These are phyloP conservation scores for Gymnopilus dilepis DNA, from an alignment of 768 basidiomycete species.

Conservation along the genomic window DNA sequence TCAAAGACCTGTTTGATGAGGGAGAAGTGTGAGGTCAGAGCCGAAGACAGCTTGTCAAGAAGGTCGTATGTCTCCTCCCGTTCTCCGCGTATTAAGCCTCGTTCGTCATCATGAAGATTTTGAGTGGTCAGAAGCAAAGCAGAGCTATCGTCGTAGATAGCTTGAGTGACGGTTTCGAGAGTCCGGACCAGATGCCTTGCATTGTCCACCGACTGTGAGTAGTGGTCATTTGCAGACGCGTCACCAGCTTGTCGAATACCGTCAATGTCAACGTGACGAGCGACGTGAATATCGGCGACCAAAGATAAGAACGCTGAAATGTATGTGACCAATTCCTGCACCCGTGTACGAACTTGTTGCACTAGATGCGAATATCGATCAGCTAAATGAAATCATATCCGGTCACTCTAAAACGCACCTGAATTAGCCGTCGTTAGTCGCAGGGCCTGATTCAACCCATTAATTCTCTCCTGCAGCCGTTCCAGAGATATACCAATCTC, in stretches of 20 bases:
- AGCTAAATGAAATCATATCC: background rate
- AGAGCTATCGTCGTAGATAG: slow-evolving; percentile 74
- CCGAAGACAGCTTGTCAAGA: slow-evolving; percentile 53
- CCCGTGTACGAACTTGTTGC: slow-evolving; percentile 46
- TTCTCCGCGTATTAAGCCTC: slow-evolving; percentile 35
- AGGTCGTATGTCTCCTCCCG: slow-evolving; percentile 45
- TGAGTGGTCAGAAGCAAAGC: slow-evolving; percentile 66
- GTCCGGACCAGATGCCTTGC: slow-evolving; percentile 72
- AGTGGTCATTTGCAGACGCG: slow-evolving; percentile 52
- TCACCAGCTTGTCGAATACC: slow-evolving; percentile 61
- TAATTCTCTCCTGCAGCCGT: slow-evolving; percentile 57
- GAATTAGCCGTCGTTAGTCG: slow-evolving; percentile 39
- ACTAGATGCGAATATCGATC: slow-evolving; percentile 29
- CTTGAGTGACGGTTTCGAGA: slow-evolving; percentile 72
- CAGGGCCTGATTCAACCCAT: slow-evolving; percentile 40
- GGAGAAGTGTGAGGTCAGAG: slow-evolving; percentile 61
- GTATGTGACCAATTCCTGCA: slow-evolving; percentile 58
- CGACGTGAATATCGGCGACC: slow-evolving; percentile 76
- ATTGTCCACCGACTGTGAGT: slow-evolving; percentile 68
- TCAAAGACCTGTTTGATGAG: slow-evolving; percentile 66
- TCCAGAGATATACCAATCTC: slow-evolving; percentile 56
- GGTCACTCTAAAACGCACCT: slow-evolving; percentile 34
- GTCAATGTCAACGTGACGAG: slow-evolving; percentile 83
- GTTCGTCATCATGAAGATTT: slow-evolving; percentile 46
- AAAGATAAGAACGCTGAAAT: slow-evolving; percentile 63